Percentiles rank a stretch among this genome's conserved stretches.
Conservation (phyloP, 305 asterid genomes). For the Solanum hybrid region DNA sequence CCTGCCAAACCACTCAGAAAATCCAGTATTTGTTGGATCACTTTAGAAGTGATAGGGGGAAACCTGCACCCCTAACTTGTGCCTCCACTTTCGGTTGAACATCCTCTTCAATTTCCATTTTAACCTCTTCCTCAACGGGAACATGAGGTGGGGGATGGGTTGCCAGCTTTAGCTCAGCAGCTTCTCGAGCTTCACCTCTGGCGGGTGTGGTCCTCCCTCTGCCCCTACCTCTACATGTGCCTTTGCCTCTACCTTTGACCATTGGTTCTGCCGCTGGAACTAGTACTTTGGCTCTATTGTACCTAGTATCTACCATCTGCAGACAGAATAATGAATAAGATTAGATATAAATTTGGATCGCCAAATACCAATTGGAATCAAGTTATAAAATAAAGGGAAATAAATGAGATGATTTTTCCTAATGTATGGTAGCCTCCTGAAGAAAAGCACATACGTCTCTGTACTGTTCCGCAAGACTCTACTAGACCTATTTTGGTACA, state of each 20-base stretch:
- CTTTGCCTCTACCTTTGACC: neutral
- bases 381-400: neutral
- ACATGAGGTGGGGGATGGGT: neutral
- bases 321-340: neutral
- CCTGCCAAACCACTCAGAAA: neutral
- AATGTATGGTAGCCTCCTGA: neutral
- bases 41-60: neutral
- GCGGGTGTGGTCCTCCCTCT: neutral
- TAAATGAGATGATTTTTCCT: neutral
- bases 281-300: neutral
- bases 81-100: neutral
- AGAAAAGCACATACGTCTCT: neutral
- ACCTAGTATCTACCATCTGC: neutral
- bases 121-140: neutral
- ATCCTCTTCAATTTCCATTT: neutral
- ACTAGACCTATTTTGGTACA: neutral
- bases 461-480: neutral
- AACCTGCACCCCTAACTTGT: neutral
- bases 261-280: neutral
- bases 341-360: neutral
- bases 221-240: neutral
- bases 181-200: neutral
- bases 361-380: neutral
- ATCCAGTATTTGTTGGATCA: neutral
- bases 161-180: neutral